phyloP scores from a whole-genome alignment of 768 basidiomycete species.

The Phylloporus arenicola region DNA sequence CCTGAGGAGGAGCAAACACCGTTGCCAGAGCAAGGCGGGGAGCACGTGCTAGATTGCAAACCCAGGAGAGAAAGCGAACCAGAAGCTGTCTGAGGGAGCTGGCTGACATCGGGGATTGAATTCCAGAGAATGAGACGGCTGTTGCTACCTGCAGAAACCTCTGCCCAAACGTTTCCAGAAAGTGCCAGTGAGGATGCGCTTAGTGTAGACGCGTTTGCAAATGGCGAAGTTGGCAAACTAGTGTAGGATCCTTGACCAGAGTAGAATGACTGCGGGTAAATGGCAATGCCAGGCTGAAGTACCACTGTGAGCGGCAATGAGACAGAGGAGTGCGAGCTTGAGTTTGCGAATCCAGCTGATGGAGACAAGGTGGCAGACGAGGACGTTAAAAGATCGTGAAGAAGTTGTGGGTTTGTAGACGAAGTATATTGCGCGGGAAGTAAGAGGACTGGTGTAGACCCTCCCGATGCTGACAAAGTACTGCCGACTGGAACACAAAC shows the following conservation, averaged over 20 bases:
- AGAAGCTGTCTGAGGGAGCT: slow-evolving; percentile 51
- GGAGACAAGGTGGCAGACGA: slow-evolving; percentile 54
- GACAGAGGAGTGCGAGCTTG: slow-evolving; percentile 38
- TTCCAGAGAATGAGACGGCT: slow-evolving; percentile 72
- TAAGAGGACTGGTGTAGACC: slow-evolving; percentile 50
- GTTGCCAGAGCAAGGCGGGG: slow-evolving; percentile 66
- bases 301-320: slow-evolving; percentile 65
- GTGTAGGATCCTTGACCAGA: slow-evolving; percentile 61
- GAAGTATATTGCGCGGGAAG: slow-evolving; percentile 75
- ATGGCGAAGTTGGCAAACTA: slow-evolving; percentile 46
- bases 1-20: slow-evolving; percentile 70
- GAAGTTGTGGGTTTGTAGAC: slow-evolving; percentile 64
- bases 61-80: slow-evolving; percentile 57
- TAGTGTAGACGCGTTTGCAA: slow-evolving; percentile 44
- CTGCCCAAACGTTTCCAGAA: slow-evolving; percentile 65
- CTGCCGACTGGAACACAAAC: slow-evolving; percentile 53
- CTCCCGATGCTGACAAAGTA: slow-evolving; percentile 52
- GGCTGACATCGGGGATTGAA: slow-evolving; percentile 66
- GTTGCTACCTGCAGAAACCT: slow-evolving; percentile 51
- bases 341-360: slow-evolving; percentile 60
- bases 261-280: slow-evolving; percentile 60
- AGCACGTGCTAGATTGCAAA: slow-evolving; percentile 70
- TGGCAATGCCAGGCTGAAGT: slow-evolving; percentile 60
- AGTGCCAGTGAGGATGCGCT: slow-evolving; percentile 58
- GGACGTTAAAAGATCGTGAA: slow-evolving; percentile 63